phyloP scores from a whole-genome alignment of 805 yeast genomes.

The Zygosaccharomyces siamensis region DNA sequence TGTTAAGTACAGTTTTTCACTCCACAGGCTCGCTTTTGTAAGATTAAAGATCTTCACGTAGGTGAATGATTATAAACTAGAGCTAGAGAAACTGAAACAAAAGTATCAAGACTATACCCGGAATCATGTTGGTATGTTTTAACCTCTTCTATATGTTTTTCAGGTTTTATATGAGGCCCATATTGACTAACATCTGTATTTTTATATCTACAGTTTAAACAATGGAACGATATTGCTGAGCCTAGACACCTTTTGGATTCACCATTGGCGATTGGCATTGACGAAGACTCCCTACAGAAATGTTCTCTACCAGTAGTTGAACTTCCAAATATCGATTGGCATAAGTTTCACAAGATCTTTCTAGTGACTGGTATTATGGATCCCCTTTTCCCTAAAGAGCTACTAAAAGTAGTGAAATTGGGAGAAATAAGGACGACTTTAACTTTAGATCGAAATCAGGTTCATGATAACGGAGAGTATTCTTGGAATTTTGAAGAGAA shows the following conservation, averaged over 20 bases:
- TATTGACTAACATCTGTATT: slow-evolving; percentile 6
- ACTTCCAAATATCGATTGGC: slow-evolving; percentile 19
- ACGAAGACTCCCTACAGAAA: slow-evolving; percentile 25
- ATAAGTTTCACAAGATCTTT: slow-evolving; percentile 15
- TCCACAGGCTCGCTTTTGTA: neutral
- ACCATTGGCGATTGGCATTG: slow-evolving; percentile 16
- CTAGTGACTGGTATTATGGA: slow-evolving; percentile 27
- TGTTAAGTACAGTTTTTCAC: neutral
- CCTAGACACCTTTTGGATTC: slow-evolving; percentile 46
- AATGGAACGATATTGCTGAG: slow-evolving; percentile 42
- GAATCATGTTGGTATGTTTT: neutral
- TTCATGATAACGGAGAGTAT: slow-evolving; percentile 6
- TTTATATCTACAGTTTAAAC: slow-evolving; percentile 40
- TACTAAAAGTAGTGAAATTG: slow-evolving; percentile 9
- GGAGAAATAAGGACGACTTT: slow-evolving; percentile 19
- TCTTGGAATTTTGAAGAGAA: slow-evolving; percentile 27
- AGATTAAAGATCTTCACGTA: neutral
- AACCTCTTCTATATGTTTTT: neutral
- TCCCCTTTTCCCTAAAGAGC: slow-evolving; percentile 26
- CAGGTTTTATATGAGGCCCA: neutral
- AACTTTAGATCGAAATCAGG: slow-evolving; percentile 5
- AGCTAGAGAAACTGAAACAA: neutral
- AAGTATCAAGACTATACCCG: neutral
- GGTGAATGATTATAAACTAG: neutral
- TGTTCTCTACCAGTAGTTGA: slow-evolving; percentile 32